Evolutionary conservation across 2,329 filamentous ascomycete species (phyloP).

Genomic region (Botrytis fabae): DNA sequence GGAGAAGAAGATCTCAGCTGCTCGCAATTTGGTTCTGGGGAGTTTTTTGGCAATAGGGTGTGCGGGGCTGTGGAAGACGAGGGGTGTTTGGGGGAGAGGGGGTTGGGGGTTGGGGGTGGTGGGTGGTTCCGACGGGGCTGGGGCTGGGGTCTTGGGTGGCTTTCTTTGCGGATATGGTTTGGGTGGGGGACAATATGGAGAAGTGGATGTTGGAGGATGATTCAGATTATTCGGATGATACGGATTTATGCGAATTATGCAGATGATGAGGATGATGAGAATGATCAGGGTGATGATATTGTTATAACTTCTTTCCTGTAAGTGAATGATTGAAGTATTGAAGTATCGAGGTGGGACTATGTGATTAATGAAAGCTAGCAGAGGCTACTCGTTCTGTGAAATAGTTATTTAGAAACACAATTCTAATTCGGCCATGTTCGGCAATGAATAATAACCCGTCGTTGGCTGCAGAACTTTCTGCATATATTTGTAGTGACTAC

Average conservation of each 20-base stretch:
- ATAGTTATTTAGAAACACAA: not conserved
- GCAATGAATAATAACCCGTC: not conserved
- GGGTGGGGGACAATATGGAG: not conserved
- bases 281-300: not conserved
- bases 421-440: not conserved
- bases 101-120: not conserved
- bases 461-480: not conserved
- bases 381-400: not conserved
- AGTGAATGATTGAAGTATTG: not conserved
- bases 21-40: not conserved
- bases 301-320: not conserved
- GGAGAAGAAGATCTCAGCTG: not conserved
- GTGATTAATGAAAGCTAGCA: not conserved
- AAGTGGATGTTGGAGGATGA: not conserved
- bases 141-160: not conserved
- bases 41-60: not conserved
- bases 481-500: not conserved
- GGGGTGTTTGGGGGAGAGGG: constrained; percentile 10
- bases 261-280: not conserved
- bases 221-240: too few relatives aligned
- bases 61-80: constrained; percentile 5
- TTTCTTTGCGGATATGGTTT: not conserved
- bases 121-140: constrained; percentile 6
- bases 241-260: too few relatives aligned
- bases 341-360: not conserved